Evolutionary conservation across 2,329 filamentous ascomycete genomes (phyloP), one percentile per base, ranked within the genome.

Genomic region (Penicillium sp.): DNA sequence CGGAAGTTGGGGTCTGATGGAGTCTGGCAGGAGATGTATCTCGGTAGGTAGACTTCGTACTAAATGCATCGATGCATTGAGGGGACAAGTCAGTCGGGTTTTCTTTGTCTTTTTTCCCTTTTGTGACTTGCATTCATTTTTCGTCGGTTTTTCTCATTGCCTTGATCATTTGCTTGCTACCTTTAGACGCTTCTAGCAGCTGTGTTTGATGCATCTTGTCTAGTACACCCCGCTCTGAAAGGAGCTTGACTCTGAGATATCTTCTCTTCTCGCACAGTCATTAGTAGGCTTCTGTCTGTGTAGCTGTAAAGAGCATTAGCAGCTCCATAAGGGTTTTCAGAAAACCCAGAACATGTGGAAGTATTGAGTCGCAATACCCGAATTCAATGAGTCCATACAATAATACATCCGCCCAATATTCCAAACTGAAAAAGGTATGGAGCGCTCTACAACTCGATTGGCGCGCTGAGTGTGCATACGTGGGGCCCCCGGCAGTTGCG

Each of bases 401-500:
- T 31, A 1, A 31, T 16, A 27, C 16, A 44, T 16, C 19, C 19
- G 22, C 19, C 22, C 13, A 24, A 27, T 27, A 27, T 14, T 44
- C 22, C 41, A 2, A 44, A 44, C 13, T 22, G 14, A 44, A 44
- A 4, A 9, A 11, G 39, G 3, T 22, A 19, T 41, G 18, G 4
- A 22, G 39, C 39, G 11, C 10, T 40, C 7, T 43, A 10, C 24
- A 18, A 19, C 22, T 24, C 5, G 19, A 43, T 43, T 43, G 5
- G 46, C 11, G 16, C 4, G 18, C 4, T 22, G 35, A 36, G 24
- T 27, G 47, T 19, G 22, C 22, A n/a, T 27, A 31, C 37, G 35
- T 52, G 24, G 47, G 31, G 36, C n/a, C 11, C 11, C 46, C 59
- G 59, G 59, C 55, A 60, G 55, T 60, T 60, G 59, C 27, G 50